A percentile compares a stretch with the other conserved stretches of the same genome.
These are phyloP conservation scores for Fragaria vesca DNA, from an alignment of 306 rosid genomes.

Conservation along the genomic window DNA sequence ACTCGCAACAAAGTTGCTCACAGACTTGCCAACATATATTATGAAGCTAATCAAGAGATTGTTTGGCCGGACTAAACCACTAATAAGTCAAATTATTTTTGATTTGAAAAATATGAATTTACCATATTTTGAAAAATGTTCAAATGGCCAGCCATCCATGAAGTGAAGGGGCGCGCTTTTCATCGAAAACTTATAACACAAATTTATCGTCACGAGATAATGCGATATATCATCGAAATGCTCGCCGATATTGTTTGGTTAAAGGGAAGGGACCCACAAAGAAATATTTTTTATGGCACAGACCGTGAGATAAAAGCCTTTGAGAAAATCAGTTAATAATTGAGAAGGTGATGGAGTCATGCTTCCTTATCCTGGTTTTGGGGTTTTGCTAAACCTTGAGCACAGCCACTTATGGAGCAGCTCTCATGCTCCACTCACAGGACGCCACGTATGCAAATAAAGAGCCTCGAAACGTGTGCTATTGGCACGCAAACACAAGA, in stretches of 20 bases:
- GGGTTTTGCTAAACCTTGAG: constrained; percentile 17
- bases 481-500: not conserved
- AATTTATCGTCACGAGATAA: not conserved
- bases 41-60: too few relatives aligned
- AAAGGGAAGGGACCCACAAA: not conserved
- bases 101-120: too few relatives aligned
- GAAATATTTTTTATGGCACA: constrained; percentile 9
- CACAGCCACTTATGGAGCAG: constrained; percentile 23
- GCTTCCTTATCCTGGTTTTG: constrained; percentile 54
- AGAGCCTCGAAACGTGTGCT: constrained; percentile 12
- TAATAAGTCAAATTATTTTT: too few relatives aligned
- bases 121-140: too few relatives aligned
- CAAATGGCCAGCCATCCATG: too few relatives aligned
- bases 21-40: too few relatives aligned
- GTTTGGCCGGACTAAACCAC: too few relatives aligned
- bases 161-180: not conserved
- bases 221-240: not conserved
- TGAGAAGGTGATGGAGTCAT: constrained; percentile 28
- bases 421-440: not conserved
- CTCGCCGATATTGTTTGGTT: not conserved
- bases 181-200: not conserved
- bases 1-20: too few relatives aligned
- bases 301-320: not conserved
- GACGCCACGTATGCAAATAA: constrained; percentile 20
- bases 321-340: not conserved